phyloP scores from a whole-genome alignment of 2,329 filamentous ascomycete species.

The Grosmannia huntii region DNA sequence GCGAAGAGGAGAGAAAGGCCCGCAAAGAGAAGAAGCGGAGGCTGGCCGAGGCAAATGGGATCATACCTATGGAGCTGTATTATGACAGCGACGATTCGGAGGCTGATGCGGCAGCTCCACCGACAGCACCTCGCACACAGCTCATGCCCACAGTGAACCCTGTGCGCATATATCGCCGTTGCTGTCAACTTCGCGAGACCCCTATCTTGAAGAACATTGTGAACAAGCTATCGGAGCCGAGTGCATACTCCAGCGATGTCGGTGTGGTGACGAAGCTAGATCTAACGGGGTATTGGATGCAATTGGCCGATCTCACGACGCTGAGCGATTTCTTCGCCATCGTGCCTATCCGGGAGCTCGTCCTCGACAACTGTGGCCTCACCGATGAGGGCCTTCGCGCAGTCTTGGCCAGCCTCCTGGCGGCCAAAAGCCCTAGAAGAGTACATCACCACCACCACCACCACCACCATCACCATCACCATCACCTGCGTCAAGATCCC shows the following conservation, averaged over 20 bases:
- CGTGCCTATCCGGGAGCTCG: constrained; percentile 75
- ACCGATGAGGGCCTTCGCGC: constrained; percentile 79
- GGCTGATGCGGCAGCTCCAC: constrained; percentile 18
- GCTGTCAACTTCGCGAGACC: constrained; percentile 86
- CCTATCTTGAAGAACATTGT: constrained; percentile 85
- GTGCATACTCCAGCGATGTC: constrained; percentile 50
- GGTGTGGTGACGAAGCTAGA: constrained; percentile 77
- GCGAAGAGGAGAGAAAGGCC: constrained; percentile 83
- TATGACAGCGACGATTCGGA: constrained; percentile 51
- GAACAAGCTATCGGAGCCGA: constrained; percentile 65
- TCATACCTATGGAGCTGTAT: constrained; percentile 71
- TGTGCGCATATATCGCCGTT: constrained; percentile 81
- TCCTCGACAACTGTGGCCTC: constrained; percentile 77
- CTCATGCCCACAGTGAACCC: constrained; percentile 77
- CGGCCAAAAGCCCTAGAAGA: constrained; percentile 55
- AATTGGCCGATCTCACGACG: constrained; percentile 71
- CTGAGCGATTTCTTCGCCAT: constrained; percentile 89
- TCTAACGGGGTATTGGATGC: constrained; percentile 71
- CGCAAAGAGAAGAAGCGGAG: constrained; percentile 79
- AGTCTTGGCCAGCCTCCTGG: constrained; percentile 72
- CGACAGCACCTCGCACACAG: constrained; percentile 37
- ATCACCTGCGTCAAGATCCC: constrained; percentile 3
- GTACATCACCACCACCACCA: constrained; percentile 22
- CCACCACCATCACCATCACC: constrained; percentile 17
- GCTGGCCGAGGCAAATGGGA: constrained; percentile 77